Conservation (phyloP, 208 protist genomes). For the Trypanosoma conorhini region DNA sequence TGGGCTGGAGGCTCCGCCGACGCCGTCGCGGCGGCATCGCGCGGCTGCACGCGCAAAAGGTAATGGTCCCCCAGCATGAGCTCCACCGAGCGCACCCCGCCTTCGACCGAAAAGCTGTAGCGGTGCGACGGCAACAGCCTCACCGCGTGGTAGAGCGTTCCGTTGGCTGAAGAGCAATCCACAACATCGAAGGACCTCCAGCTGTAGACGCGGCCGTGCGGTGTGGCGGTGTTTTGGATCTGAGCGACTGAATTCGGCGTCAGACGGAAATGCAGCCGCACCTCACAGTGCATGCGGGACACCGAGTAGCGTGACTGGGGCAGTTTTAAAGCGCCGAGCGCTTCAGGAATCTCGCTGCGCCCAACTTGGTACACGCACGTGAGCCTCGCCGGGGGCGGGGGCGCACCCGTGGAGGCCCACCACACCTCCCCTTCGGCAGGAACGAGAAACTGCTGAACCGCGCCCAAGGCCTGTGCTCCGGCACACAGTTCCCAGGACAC, state of each 20-base stretch:
- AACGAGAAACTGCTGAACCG: background rate
- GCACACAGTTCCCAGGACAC: background rate
- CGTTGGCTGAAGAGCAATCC: slow-evolving; percentile 25
- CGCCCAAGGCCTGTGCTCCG: background rate
- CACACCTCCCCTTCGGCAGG: background rate
- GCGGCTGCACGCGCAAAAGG: background rate
- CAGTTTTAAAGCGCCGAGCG: background rate
- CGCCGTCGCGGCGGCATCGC: background rate
- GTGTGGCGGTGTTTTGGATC: background rate
- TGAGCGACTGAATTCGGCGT: background rate
- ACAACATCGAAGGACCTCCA: slow-evolving; percentile 29
- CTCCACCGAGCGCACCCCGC: background rate
- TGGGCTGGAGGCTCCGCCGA: background rate
- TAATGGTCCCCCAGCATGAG: slow-evolving; percentile 18
- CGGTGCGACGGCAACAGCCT: slow-evolving; percentile 27
- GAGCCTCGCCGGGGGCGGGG: slow-evolving; percentile 1
- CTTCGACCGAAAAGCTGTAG: slow-evolving; percentile 19
- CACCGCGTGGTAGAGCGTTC: slow-evolving; percentile 20
- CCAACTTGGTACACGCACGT: slow-evolving; percentile 23
- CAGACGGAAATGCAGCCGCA: slow-evolving; percentile 21
- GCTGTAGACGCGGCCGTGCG: slow-evolving; percentile 10
- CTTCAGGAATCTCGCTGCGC: slow-evolving; percentile 14
- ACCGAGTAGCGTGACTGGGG: background rate
- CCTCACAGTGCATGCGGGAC: slow-evolving; percentile 22
- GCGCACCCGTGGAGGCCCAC: background rate